Evolutionary conservation across 192 early-diverging fungal species (phyloP).

Genomic region (Funneliformis geosporum): DNA sequence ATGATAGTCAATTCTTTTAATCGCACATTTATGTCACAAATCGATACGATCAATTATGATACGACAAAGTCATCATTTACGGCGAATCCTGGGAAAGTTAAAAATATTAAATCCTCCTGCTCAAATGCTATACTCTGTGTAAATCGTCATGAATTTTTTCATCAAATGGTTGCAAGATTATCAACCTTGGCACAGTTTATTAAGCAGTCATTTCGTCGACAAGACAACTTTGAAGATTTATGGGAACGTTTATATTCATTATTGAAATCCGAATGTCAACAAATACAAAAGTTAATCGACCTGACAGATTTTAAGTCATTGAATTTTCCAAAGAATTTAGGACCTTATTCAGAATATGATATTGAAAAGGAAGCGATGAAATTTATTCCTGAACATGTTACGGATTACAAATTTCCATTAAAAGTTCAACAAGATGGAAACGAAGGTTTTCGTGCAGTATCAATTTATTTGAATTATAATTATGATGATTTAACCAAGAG

Average conservation of each 20-base stretch:
- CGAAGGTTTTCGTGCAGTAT: conserved; percentile 6
- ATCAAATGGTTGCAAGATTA: neutral
- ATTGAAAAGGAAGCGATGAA: neutral
- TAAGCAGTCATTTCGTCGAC: neutral
- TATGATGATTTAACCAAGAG: neutral
- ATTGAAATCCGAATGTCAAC: conserved; percentile 5
- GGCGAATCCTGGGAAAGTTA: neutral
- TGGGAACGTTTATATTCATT: conserved; percentile 6
- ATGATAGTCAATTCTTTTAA: neutral
- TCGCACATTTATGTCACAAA: neutral
- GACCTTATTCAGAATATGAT: neutral
- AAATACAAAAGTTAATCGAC: conserved; percentile 5
- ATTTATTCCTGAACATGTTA: neutral
- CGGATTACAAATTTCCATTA: conserved; percentile 1
- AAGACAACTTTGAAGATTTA: neutral
- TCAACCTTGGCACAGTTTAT: neutral
- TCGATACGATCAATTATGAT: neutral
- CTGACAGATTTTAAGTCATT: conserved; percentile 5
- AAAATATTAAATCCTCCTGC: neutral
- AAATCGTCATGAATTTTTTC: neutral
- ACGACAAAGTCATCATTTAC: neutral
- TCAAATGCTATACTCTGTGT: neutral
- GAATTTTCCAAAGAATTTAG: neutral
- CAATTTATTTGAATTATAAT: neutral
- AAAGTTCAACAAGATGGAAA: conserved; percentile 1